Conservation (phyloP, 306 rosid genomes). For the Vicia sativa region DNA sequence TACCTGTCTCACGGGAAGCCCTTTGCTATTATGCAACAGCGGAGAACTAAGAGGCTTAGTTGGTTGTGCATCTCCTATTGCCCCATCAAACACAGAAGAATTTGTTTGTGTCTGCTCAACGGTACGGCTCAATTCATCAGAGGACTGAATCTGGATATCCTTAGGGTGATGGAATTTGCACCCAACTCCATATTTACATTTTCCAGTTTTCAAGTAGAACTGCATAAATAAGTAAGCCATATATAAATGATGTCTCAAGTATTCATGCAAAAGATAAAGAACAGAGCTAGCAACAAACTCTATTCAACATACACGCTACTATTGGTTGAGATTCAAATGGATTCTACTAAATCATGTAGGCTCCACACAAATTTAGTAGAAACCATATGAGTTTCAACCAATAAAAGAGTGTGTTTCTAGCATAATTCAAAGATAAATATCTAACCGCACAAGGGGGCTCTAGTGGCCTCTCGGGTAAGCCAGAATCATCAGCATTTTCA, state of each 20-base stretch:
- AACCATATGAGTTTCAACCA: not conserved
- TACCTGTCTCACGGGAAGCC: slow-evolving; percentile 95
- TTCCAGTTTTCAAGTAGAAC: slow-evolving; percentile 97
- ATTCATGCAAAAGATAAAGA: slow-evolving; percentile 22
- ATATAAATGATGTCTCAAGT: slow-evolving; percentile 29
- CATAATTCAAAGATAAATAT: slow-evolving; percentile 35
- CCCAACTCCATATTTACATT: slow-evolving; percentile 75
- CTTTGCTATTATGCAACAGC: slow-evolving; percentile 73
- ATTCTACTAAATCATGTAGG: not conserved
- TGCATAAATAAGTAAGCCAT: slow-evolving; percentile 45
- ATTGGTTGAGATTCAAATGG: not conserved
- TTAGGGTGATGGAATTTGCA: slow-evolving; percentile 96
- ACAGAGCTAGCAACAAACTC: not conserved
- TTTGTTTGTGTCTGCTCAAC: slow-evolving; percentile 47
- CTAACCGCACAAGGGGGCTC: slow-evolving; percentile 90
- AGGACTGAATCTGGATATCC: slow-evolving; percentile 65
- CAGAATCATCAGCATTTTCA: slow-evolving; percentile 60
- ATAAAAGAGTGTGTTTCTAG: not conserved
- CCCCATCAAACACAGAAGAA: slow-evolving; percentile 43
- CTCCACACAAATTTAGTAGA: not conserved
- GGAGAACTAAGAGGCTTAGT: slow-evolving; percentile 55
- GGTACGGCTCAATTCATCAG: slow-evolving; percentile 54
- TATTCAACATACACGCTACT: not conserved
- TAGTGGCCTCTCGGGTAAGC: slow-evolving; percentile 87
- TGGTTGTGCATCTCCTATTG: slow-evolving; percentile 47